A percentile compares a stretch with the other conserved stretches of the same genome.
Conservation (phyloP, 208 protist genomes). For the Trypanosoma boissoni region DNA sequence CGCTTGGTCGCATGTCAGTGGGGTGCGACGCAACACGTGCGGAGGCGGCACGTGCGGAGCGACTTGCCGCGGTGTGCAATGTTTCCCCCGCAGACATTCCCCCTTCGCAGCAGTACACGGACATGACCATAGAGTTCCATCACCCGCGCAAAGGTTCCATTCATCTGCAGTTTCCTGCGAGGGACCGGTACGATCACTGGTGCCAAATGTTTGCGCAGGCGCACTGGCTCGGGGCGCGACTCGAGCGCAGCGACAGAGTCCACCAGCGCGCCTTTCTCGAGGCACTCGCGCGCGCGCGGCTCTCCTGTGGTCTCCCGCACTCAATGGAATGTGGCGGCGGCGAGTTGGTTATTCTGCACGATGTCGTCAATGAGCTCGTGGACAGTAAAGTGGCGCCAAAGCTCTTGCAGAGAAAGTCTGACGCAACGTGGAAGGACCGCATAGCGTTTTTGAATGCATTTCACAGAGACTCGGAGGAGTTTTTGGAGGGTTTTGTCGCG, state of each 20-base stretch:
- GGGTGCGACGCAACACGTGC: constrained; percentile 9
- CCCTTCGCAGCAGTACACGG: constrained; percentile 1
- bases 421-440: constrained; percentile 2
- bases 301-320: constrained; percentile 14
- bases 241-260: not conserved
- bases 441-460: constrained; percentile 4
- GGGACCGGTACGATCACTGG: constrained; percentile 16
- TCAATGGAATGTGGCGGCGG: constrained; percentile 10
- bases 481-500: constrained; percentile 2
- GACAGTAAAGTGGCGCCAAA: constrained; percentile 15
- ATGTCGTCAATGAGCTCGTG: constrained; percentile 18
- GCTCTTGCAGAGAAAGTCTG: not conserved
- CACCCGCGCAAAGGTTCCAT: constrained; percentile 4
- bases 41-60: not conserved
- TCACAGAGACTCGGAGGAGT: constrained; percentile 5
- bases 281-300: constrained; percentile 18
- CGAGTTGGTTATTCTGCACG: constrained; percentile 11
- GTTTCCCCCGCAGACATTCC: not conserved
- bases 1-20: constrained; percentile 3
- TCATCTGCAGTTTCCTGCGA: constrained; percentile 12
- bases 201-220: constrained; percentile 2
- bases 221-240: constrained; percentile 13
- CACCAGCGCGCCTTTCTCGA: constrained; percentile 19
- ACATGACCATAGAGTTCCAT: constrained; percentile 15
- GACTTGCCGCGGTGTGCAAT: not conserved